A percentile compares a stretch with the other conserved stretches of the same genome.
phyloP scores from a whole-genome alignment of 2,329 filamentous ascomycete species.

The Xylaria sp. region DNA sequence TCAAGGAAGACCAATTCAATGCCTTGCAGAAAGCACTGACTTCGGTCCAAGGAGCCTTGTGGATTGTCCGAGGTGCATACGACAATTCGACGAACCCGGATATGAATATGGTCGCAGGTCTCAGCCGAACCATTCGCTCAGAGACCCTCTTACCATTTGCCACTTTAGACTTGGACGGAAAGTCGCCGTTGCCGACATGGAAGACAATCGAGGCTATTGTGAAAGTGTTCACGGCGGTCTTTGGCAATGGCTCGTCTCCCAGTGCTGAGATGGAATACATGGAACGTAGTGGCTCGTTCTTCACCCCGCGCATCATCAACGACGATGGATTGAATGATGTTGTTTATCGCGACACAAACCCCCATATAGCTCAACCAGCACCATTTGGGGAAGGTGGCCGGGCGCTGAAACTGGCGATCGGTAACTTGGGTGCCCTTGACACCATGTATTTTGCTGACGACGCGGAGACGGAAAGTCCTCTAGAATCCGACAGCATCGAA shows the following conservation, averaged over 20 bases:
- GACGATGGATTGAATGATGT: slow-evolving; percentile 56
- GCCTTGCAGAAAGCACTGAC: slow-evolving; percentile 48
- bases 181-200: slow-evolving; percentile 37
- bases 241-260: slow-evolving; percentile 48
- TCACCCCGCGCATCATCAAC: slow-evolving; percentile 55
- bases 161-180: slow-evolving; percentile 50
- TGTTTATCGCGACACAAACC: slow-evolving; percentile 57
- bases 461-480: slow-evolving; percentile 41
- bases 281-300: slow-evolving; percentile 54
- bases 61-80: slow-evolving; percentile 53
- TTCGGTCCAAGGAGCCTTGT: slow-evolving; percentile 50
- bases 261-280: slow-evolving; percentile 58
- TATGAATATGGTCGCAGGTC: slow-evolving; percentile 50
- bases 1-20: slow-evolving; percentile 54
- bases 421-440: slow-evolving; percentile 46
- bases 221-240: slow-evolving; percentile 53
- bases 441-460: slow-evolving; percentile 48
- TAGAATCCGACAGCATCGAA: slow-evolving; percentile 52
- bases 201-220: slow-evolving; percentile 44
- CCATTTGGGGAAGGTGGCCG: slow-evolving; percentile 52
- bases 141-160: slow-evolving; percentile 51
- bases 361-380: slow-evolving; percentile 52
- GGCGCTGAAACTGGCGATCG: slow-evolving; percentile 45
- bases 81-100: slow-evolving; percentile 49
- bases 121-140: slow-evolving; percentile 51